Percentiles rank a stretch among this genome's conserved stretches.
Conservation (phyloP, 805 yeast genomes). For the Kluyveromyces lactis region DNA sequence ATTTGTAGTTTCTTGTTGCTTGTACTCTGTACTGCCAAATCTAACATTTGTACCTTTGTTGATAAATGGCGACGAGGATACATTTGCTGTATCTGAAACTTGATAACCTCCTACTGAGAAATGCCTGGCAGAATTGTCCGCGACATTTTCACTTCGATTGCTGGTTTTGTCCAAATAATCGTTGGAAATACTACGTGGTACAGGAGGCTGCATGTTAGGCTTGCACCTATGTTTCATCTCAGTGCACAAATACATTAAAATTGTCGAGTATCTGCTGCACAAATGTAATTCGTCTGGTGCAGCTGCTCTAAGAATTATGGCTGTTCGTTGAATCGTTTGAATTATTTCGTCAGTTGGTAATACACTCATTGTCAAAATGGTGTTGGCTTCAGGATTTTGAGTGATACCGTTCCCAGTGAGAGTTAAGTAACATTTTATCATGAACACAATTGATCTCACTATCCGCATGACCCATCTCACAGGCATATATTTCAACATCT, state of each 20-base stretch:
- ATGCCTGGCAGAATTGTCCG: background rate
- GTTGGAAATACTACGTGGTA: conserved; percentile 13
- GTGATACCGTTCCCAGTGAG: conserved; percentile 33
- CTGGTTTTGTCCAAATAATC: background rate
- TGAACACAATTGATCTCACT: conserved; percentile 81
- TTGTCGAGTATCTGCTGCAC: conserved; percentile 71
- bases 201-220: conserved; percentile 20
- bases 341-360: conserved; percentile 67
- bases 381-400: conserved; percentile 33
- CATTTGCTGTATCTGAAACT: no score
- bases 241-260: conserved; percentile 65
- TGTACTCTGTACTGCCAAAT: background rate
- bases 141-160: background rate
- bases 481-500: conserved; percentile 69
- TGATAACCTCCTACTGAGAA: no score
- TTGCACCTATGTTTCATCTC: conserved; percentile 52
- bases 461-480: conserved; percentile 86
- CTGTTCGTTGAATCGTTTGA: conserved; percentile 58
- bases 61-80: no score
- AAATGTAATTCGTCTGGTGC: conserved; percentile 86
- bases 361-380: conserved; percentile 50
- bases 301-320: conserved; percentile 67
- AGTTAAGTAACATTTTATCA: conserved; percentile 76
- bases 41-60: background rate
- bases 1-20: background rate